Evolutionary conservation across 2,329 filamentous ascomycete species (phyloP).

Genomic region (Talaromyces pinophilus): DNA sequence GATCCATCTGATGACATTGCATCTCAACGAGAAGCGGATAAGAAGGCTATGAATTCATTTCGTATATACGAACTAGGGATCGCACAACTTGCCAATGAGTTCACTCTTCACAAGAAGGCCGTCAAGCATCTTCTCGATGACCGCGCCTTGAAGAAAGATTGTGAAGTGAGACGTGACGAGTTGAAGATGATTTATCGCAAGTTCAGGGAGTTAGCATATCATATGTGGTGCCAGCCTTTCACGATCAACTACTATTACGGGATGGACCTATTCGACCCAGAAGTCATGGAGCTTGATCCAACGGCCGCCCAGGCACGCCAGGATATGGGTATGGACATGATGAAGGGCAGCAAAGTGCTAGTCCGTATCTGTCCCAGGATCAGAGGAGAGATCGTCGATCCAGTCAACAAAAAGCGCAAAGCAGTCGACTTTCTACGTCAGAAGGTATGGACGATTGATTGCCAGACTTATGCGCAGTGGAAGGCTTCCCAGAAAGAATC

Average conservation of each 20-base stretch:
- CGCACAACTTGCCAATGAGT: not conserved
- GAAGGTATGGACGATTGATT: conserved; percentile 14
- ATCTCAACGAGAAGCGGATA: no score
- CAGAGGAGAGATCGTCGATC: not conserved
- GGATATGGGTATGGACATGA: not conserved
- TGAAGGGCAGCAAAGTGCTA: not conserved
- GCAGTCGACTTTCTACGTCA: not conserved
- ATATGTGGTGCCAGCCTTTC: conserved; percentile 13
- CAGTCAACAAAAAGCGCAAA: not conserved
- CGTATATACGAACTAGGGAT: conserved; percentile 10
- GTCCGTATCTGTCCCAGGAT: not conserved
- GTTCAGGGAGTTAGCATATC: conserved; percentile 4
- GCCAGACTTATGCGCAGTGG: not conserved
- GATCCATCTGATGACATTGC: not conserved
- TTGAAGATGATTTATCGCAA: conserved; percentile 11
- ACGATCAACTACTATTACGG: not conserved
- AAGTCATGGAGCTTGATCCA: not conserved
- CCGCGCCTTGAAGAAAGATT: not conserved
- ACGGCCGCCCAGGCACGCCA: not conserved
- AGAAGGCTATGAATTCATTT: not conserved
- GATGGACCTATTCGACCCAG: not conserved
- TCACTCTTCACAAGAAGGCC: not conserved
- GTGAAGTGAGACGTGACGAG: not conserved
- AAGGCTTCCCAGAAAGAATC: not conserved
- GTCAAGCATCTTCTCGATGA: not conserved